Evolutionary conservation across 2,329 filamentous ascomycete species (phyloP).

Genomic region (Herpotrichia juniperi): DNA sequence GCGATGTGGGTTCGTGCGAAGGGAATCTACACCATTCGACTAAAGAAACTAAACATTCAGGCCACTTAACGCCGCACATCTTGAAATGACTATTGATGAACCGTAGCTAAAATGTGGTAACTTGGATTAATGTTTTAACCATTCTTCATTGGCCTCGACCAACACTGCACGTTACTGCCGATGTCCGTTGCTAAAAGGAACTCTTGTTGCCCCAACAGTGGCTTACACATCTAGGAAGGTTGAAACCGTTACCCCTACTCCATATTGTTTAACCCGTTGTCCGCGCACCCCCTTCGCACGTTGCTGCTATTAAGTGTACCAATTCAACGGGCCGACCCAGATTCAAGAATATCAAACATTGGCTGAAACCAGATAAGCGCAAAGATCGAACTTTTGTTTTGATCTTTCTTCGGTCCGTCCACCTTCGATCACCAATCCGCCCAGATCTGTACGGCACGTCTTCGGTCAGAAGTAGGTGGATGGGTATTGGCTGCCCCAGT

Average conservation of each 20-base stretch:
- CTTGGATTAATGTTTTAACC: background rate
- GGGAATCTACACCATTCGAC: background rate
- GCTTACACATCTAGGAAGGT: background rate
- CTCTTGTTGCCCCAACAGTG: too few species aligned
- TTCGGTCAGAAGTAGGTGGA: background rate
- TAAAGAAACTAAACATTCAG: background rate
- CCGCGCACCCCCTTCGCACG: conserved; percentile 3
- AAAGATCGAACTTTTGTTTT: conserved; percentile 11
- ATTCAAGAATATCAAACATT: conserved; percentile 12
- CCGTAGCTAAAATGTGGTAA: background rate
- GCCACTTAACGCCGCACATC: background rate
- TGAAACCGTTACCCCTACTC: background rate
- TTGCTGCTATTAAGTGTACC: conserved; percentile 13
- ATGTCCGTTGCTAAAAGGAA: too few species aligned
- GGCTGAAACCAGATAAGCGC: conserved; percentile 15
- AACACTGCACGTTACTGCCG: background rate
- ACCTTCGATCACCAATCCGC: background rate
- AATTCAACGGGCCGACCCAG: conserved; percentile 11
- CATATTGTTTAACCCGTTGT: background rate
- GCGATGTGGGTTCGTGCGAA: background rate
- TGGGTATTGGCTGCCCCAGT: background rate
- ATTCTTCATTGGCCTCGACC: background rate
- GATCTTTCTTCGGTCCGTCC: conserved; percentile 9
- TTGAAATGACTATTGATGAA: background rate
- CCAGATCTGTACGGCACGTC: background rate